Base-by-base conservation (phyloP, 2,329 filamentous ascomycete genomes). In the Parafenestella ontariensis region DNA sequence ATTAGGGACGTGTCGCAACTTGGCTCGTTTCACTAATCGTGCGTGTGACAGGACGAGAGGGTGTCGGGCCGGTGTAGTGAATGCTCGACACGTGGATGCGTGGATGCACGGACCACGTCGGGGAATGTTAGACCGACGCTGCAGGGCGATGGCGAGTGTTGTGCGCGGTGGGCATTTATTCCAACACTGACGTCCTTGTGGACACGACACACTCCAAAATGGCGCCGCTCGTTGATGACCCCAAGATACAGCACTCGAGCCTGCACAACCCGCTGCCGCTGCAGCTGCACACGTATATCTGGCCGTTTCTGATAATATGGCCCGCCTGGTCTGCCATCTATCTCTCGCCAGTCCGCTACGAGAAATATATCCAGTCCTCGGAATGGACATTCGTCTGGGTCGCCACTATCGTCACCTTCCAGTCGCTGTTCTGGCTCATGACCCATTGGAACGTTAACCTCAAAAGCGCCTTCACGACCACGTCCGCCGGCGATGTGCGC, bases 361-460 rank as follows among this genome's bases (percentile, higher is more conserved):
- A 96, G 64, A 89, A 88, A 73, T 88, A 98, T 80, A 96, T 99
- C 62, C 87, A 90, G 68, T 93, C 89, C n/a, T 88, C 90, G 66
- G 95, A 99, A 82, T 99, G 95, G 94, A 98, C 96, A 0, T 96
- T 96, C 74, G 91, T 99, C 59, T 99, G 91, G 88, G 86, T 89
- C 63, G 94, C 90, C 69, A 84, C 87, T 64, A 97, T 99, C 73
- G 83, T 96, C 75, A 96, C 93, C 10, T 71, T 89, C 52, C 96
- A 99, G 81, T 88, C 91, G 61, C 84, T 99, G 61, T 80, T 92
- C 66, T 99, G 95, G 94, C 84, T 99, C 58, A 94, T 90, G 80
- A 99, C 95, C 42, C 92, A 98, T 80, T 99, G 95, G 95, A 98
- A 91, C 72, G 92, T 99, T 74, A 88, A 93, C 72, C 81, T 98